A percentile compares a stretch with the other conserved stretches of the same genome.
phyloP scores from a whole-genome alignment of 495 filamentous ascomycete species.

The Neurospora pannonica region DNA sequence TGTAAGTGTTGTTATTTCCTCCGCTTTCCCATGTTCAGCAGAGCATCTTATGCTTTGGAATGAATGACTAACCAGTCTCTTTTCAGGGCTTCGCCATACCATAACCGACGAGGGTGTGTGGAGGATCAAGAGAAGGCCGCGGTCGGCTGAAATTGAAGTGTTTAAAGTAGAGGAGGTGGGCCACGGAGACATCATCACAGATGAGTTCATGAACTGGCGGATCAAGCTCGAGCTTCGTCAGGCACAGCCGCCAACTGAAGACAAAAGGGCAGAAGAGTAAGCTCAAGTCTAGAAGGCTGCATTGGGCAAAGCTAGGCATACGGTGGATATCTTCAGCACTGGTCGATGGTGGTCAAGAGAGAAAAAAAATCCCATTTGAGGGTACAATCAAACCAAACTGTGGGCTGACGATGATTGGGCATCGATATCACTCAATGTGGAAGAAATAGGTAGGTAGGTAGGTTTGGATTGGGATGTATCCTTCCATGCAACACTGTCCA shows the following conservation, averaged over 20 bases:
- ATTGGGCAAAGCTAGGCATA: too few relatives aligned
- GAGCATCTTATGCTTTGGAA: neutral
- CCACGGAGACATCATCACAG: conserved; percentile 65
- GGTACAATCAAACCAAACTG: too few relatives aligned
- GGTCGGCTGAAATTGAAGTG: conserved; percentile 54
- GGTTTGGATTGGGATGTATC: neutral
- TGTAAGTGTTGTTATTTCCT: conserved; percentile 35
- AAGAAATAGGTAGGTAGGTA: too few relatives aligned
- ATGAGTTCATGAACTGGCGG: conserved; percentile 68
- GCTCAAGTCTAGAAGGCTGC: neutral
- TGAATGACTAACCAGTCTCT: neutral
- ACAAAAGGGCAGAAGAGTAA: neutral
- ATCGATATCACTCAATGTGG: too few relatives aligned
- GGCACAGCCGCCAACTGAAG: neutral
- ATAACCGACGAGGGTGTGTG: conserved; percentile 69
- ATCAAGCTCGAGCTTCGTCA: conserved; percentile 33
- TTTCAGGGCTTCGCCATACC: conserved; percentile 51
- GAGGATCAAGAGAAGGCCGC: conserved; percentile 58
- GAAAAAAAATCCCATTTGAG: too few relatives aligned
- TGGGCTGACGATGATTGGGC: too few relatives aligned
- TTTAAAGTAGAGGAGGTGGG: conserved; percentile 62
- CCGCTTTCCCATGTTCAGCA: neutral
- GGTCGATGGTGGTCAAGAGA: too few relatives aligned
- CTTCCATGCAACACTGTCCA: neutral
- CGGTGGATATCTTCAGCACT: too few relatives aligned